Percentiles rank a stretch among this genome's conserved stretches.
Conservation (phyloP, 805 yeast species). For the Candida tammaniensis region DNA sequence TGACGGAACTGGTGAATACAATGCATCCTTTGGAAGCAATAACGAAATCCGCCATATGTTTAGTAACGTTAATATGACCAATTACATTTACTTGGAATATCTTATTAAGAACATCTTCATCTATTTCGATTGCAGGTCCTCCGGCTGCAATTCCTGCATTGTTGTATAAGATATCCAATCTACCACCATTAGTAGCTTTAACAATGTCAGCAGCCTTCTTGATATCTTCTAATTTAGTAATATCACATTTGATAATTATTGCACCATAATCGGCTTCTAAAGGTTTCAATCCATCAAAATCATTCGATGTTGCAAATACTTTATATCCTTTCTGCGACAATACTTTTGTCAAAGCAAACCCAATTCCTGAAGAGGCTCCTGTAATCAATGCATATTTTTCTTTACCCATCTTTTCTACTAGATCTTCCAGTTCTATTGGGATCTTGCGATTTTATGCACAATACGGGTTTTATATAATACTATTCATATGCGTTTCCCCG, state of each 20-base stretch:
- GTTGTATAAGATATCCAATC: constrained; percentile 36
- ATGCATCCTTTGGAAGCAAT: constrained; percentile 32
- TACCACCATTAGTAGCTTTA: constrained; percentile 26
- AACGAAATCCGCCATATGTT: constrained; percentile 27
- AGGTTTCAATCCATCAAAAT: constrained; percentile 20
- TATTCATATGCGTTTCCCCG: no score
- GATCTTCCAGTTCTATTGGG: no score
- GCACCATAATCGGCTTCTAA: constrained; percentile 23
- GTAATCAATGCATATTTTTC: constrained; percentile 44
- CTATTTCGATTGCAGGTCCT: constrained; percentile 30
- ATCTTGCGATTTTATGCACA: no score
- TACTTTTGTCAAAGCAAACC: constrained; percentile 40
- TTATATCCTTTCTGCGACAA: constrained; percentile 41
- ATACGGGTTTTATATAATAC: no score
- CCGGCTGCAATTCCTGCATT: constrained; percentile 36
- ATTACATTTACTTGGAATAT: constrained; percentile 35
- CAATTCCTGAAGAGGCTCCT: constrained; percentile 53
- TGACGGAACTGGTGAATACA: constrained; percentile 37
- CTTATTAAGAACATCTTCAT: constrained; percentile 18
- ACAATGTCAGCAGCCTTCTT: constrained; percentile 19
- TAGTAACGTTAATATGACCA: constrained; percentile 36
- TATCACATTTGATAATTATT: constrained; percentile 31
- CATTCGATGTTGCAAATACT: constrained; percentile 27
- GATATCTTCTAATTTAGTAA: constrained; percentile 30
- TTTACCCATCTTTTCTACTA: no score